phyloP scores from a whole-genome alignment of 2,329 filamentous ascomycete species.

The Botrytis aclada region DNA sequence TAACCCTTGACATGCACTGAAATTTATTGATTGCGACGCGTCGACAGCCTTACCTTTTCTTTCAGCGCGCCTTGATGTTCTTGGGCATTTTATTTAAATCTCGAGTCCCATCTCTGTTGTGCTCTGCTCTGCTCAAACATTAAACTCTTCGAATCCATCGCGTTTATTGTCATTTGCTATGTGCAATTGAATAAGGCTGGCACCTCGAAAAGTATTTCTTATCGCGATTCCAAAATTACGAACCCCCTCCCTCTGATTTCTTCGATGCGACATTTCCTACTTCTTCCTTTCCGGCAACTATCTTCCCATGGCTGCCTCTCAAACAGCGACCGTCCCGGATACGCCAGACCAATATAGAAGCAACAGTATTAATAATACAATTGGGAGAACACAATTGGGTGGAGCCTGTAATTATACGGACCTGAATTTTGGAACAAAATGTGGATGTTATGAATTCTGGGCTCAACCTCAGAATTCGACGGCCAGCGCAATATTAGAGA shows the following conservation, averaged over 20 bases:
- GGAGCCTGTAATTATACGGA: conserved; percentile 53
- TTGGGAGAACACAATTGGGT: conserved; percentile 39
- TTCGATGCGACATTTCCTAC: conserved; percentile 30
- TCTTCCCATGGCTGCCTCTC: conserved; percentile 34
- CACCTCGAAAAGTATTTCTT: background rate
- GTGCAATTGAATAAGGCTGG: conserved; percentile 2
- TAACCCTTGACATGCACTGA: conserved; percentile 7
- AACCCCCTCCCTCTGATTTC: background rate
- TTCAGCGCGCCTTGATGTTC: conserved; percentile 22
- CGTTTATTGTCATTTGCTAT: background rate
- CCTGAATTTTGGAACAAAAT: conserved; percentile 44
- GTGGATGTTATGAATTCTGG: conserved; percentile 55
- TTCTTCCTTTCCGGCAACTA: conserved; percentile 21
- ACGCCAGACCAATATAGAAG: conserved; percentile 34
- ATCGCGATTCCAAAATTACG: background rate
- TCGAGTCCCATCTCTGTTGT: background rate
- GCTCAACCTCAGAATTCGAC: conserved; percentile 36
- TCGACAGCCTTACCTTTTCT: conserved; percentile 21
- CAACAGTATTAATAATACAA: conserved; percentile 25
- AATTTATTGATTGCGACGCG: conserved; percentile 30
- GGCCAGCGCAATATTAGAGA: conserved; percentile 7
- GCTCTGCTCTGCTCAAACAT: background rate
- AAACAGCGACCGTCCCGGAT: conserved; percentile 28
- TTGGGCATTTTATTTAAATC: background rate
- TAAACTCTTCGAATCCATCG: background rate